Evolutionary conservation across 2,329 filamentous ascomycete genomes (phyloP).

Genomic region (Verticillium tricorpus): DNA sequence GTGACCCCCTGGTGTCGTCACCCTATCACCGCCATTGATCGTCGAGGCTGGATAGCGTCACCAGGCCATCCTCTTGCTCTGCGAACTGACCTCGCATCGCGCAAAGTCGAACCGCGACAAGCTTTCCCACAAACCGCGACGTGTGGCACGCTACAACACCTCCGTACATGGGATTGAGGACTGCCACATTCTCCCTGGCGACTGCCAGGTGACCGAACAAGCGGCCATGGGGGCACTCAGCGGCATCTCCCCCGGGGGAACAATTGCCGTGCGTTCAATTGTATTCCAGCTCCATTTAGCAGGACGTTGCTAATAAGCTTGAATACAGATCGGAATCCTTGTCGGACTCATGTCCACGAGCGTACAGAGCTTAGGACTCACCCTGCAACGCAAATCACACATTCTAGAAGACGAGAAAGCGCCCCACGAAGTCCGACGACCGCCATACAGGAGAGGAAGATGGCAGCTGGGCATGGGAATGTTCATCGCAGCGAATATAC

Average conservation of each 20-base stretch:
- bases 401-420: slow-evolving; percentile 95
- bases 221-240: slow-evolving; percentile 66
- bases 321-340: slow-evolving; percentile 74
- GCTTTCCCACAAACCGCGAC: not conserved
- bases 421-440: slow-evolving; percentile 70
- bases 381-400: slow-evolving; percentile 95
- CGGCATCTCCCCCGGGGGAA: slow-evolving; percentile 73
- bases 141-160: not conserved
- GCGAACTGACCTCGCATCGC: not conserved
- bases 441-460: slow-evolving; percentile 82
- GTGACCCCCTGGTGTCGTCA: not conserved
- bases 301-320: slow-evolving; percentile 13
- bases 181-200: slow-evolving; percentile 8
- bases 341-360: slow-evolving; percentile 92
- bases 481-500: slow-evolving; percentile 90
- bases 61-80: not conserved
- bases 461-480: slow-evolving; percentile 98
- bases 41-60: not conserved
- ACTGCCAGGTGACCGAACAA: slow-evolving; percentile 42
- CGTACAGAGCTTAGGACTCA: slow-evolving; percentile 90
- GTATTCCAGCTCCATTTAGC: not conserved
- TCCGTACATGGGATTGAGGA: slow-evolving; percentile 1
- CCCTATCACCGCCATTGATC: not conserved
- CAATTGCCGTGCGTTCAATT: slow-evolving; percentile 60
- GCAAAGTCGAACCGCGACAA: not conserved